Evolutionary conservation across 176 grass and related monocot genomes (phyloP).

Genomic region (Carex parvula): DNA sequence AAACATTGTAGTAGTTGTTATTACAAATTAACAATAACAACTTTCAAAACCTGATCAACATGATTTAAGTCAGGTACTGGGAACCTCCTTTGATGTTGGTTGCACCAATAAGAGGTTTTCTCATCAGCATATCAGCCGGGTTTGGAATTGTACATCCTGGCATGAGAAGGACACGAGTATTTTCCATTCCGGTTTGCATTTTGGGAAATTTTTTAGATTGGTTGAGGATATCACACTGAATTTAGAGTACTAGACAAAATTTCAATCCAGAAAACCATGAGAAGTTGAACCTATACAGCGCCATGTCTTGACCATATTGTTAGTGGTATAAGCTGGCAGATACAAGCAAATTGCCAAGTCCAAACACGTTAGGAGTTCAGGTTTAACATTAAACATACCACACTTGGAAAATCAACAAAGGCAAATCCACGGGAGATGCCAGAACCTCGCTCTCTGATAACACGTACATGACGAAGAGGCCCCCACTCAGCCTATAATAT

Average conservation of each 20-base stretch:
- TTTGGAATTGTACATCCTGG: background rate
- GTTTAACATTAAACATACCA: slow-evolving; percentile 50
- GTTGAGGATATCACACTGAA: background rate
- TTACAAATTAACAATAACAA: slow-evolving; percentile 9
- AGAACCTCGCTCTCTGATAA: slow-evolving; percentile 91
- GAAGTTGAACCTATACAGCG: background rate
- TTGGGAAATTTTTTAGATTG: background rate
- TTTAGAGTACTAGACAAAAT: background rate
- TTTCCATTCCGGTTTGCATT: background rate
- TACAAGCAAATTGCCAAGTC: background rate
- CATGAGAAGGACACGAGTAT: background rate
- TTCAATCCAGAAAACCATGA: background rate
- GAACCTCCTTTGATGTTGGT: background rate
- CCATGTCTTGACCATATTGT: background rate
- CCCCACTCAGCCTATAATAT: slow-evolving; percentile 97
- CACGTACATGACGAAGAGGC: slow-evolving; percentile 82
- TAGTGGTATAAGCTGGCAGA: background rate
- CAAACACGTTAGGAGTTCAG: background rate
- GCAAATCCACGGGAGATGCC: slow-evolving; percentile 89
- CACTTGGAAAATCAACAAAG: slow-evolving; percentile 92
- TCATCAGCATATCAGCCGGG: background rate
- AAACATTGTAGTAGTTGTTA: slow-evolving; percentile 27
- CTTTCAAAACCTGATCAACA: slow-evolving; percentile 1
- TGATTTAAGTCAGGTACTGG: slow-evolving; percentile 18
- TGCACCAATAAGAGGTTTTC: background rate